Evolutionary conservation across 768 basidiomycete genomes (phyloP), one percentile per base, ranked within the genome.

Genomic region (Boletus sensibilis): DNA sequence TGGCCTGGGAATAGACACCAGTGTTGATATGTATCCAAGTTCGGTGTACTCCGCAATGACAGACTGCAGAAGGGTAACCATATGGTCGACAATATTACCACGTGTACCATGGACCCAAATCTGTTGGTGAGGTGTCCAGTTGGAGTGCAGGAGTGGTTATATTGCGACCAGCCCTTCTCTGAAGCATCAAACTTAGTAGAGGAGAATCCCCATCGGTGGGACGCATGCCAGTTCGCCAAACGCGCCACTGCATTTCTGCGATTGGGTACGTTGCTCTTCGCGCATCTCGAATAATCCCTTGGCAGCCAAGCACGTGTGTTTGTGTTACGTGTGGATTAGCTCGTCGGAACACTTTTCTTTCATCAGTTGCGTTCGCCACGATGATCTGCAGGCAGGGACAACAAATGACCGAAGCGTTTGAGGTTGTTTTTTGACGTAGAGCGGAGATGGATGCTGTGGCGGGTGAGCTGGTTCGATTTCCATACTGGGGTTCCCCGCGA

Each of bases 381-480:
- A 27, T 35, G 40, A 55, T 55, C 37, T 56, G n/a, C 54, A 8
- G 27, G 21, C 31, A 31, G 27, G 23, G 25, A 25, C n/a, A 12
- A 35, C 29, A n/a, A n/a, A n/a, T n/a, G n/a, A n/a, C n/a, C n/a
- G n/a, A n/a, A n/a, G n/a, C n/a, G n/a, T n/a, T n/a, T n/a, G n/a
- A 21, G 25, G 9, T 31, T 31, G 5, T 6, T 29, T 29, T 29
- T 5, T 29, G 31, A 12, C 31, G 31, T 12, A 10, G 31, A 31
- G 31, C 44, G 29, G n/a, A 12, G 29, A 8, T 8, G 31, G 35
- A n/a, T n/a, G n/a, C n/a, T 23, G 34, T 43, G 50, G 46, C 46
- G n/a, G 45, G 34, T 27, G 58, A 65, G 23, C 66, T 20, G 45
- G 66, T 53, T 66, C 64, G 45, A 12, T 53, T 62, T 39, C 66